Conservation (phyloP, 306 rosid species). For the Corylus americana region DNA sequence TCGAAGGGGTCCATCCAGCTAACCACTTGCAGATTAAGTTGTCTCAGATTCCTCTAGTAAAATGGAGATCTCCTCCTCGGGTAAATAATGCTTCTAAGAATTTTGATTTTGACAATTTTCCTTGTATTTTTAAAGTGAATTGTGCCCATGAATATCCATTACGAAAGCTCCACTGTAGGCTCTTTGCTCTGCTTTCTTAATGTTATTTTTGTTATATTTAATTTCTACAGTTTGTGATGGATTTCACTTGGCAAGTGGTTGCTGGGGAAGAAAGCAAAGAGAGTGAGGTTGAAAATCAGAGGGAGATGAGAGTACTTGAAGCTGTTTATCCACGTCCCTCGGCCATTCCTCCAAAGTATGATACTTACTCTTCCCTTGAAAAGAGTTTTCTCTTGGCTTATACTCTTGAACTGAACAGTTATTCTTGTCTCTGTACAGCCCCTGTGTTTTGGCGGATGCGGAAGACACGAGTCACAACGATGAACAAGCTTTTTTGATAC, state of each 20-base stretch:
- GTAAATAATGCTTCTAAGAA: constrained; percentile 33
- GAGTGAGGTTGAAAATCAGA: constrained; percentile 57
- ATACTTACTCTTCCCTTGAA: constrained; percentile 31
- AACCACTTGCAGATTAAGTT: constrained; percentile 56
- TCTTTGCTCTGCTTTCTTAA: constrained; percentile 9
- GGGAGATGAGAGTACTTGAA: constrained; percentile 91
- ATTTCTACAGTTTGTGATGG: constrained; percentile 53
- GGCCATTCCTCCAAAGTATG: constrained; percentile 84
- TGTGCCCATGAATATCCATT: background rate
- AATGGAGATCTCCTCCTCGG: constrained; percentile 73
- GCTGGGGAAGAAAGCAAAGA: constrained; percentile 90
- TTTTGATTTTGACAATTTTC: constrained; percentile 11
- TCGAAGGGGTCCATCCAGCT: constrained; percentile 67
- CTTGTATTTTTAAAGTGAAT: background rate
- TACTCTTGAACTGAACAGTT: constrained; percentile 15
- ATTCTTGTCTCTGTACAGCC: constrained; percentile 42
- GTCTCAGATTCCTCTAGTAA: constrained; percentile 71
- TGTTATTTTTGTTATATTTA: constrained; percentile 15
- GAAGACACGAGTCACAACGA: constrained; percentile 41
- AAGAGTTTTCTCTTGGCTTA: constrained; percentile 13
- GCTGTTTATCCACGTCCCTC: constrained; percentile 88
- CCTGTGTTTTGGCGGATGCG: constrained; percentile 46
- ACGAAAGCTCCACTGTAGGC: background rate
- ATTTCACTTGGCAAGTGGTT: constrained; percentile 75
- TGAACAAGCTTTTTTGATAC: constrained; percentile 51